Base-by-base conservation (phyloP, 164 flowering plant species). In the Aristolochia fimbriata region DNA sequence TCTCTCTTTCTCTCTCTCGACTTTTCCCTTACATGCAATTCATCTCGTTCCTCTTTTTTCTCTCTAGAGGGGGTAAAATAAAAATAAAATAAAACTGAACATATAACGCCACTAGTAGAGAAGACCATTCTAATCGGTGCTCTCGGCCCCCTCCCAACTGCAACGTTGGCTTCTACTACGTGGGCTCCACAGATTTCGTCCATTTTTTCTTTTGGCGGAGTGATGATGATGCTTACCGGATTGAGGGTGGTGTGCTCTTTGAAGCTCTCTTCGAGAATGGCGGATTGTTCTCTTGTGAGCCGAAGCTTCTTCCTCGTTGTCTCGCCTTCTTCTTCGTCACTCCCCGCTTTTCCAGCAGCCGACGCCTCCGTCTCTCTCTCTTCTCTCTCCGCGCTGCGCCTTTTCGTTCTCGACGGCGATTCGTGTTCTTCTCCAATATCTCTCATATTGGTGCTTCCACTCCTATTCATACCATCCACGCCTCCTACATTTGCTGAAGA, bases 181-280 rank as follows among this genome's bases (percentile, higher is more conserved):
- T 37, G 43, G 43, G 43, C 43, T 37, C 43, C 43, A 37, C 43
- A 7, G 12, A 37, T 37, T 37, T 37, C 8, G 43, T 37, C 43
- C 30, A 2, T 27, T 37, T 37, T 37, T 37, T 37, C 10, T 37
- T 10, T 37, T 37, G 9, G 10, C 43, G 9, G 43, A 20, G 21
- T n/a, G 37, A 8, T n/a, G n/a, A 15, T 6, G 4, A 7, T 50
- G 71, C 83, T 70, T 69, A 88, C 96, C 0, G 91, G 92, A 69
- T 83, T 84, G 62, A 88, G 90, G 48, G 93, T 86, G 52, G 72
- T 78, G 79, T 88, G 93, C 60, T 88, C 87, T 71, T 86, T 88
- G 80, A 88, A 88, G 70, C 84, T 83, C 43, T 86, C 87, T 70
- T 88, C 96, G 9, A 88, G 87, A 70, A 78, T 78, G 43, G 96